Evolutionary conservation across 176 grass and related monocot genomes (phyloP).

Genomic region (Oryza longistaminata): DNA sequence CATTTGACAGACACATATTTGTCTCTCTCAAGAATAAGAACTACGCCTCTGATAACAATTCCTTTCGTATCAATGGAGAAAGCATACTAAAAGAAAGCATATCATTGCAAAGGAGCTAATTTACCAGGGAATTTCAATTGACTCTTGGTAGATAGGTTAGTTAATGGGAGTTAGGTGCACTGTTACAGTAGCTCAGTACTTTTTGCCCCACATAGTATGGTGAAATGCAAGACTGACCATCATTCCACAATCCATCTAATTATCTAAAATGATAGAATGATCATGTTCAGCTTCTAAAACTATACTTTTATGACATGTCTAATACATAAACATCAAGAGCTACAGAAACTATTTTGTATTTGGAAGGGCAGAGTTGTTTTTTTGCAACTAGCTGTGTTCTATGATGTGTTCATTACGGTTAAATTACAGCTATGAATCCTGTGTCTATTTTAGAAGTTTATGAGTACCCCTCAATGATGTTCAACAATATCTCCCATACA

Average conservation of each 20-base stretch:
- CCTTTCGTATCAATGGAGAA: too few species aligned
- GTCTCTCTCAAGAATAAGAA: too few species aligned
- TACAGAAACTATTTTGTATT: not conserved
- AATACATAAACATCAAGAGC: not conserved
- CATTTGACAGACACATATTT: too few species aligned
- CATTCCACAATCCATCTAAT: not conserved
- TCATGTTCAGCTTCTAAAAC: not conserved
- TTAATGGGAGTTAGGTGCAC: not conserved
- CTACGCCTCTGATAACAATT: too few species aligned
- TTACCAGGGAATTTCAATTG: conserved; percentile 3
- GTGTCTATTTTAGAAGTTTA: not conserved
- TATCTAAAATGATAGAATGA: not conserved
- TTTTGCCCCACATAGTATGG: not conserved
- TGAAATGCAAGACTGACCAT: not conserved
- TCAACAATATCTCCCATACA: not conserved
- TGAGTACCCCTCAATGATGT: not conserved
- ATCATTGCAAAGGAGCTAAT: too few species aligned
- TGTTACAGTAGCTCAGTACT: not conserved
- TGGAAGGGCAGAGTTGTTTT: not conserved
- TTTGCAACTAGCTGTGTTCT: not conserved
- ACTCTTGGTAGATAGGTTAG: not conserved
- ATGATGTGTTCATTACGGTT: not conserved
- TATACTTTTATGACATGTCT: not conserved
- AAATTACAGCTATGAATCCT: not conserved
- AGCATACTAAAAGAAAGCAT: too few species aligned